Percentiles rank a stretch among this genome's conserved stretches.
phyloP scores from a whole-genome alignment of 257 asterid genomes.

The Solanum chiquidenum region DNA sequence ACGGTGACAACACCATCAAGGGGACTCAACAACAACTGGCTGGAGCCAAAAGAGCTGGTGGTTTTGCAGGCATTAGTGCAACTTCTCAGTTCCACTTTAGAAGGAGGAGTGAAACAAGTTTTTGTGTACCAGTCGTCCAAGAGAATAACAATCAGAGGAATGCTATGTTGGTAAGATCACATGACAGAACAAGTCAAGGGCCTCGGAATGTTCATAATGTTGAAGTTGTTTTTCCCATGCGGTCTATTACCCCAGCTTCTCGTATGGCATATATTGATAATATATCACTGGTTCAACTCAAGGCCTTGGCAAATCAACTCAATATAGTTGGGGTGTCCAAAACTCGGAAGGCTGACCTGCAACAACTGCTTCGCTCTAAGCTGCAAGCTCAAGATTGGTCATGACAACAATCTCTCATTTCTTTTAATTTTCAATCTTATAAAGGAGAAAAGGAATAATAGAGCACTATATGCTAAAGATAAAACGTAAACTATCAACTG shows the following conservation, averaged over 20 bases:
- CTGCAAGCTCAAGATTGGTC: neutral
- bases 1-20: neutral
- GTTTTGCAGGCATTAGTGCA: neutral
- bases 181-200: neutral
- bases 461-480: neutral
- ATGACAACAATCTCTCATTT: neutral
- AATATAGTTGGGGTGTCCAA: constrained; percentile 11
- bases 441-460: neutral
- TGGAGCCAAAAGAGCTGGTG: neutral
- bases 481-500: neutral
- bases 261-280: neutral
- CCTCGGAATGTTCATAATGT: neutral
- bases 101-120: neutral
- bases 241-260: neutral
- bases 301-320: constrained; percentile 23
- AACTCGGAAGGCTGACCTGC: constrained; percentile 20
- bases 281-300: constrained; percentile 15
- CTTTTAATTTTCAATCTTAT: neutral
- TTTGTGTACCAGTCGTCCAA: neutral
- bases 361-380: neutral
- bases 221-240: neutral
- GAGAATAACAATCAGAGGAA: neutral
- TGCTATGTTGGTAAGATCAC: neutral
- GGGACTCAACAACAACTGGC: neutral
- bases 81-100: neutral